Evolutionary conservation across 129 eudicot species (phyloP), one percentile per base, ranked within the genome.

Genomic region (Oenanthe sinensis): DNA sequence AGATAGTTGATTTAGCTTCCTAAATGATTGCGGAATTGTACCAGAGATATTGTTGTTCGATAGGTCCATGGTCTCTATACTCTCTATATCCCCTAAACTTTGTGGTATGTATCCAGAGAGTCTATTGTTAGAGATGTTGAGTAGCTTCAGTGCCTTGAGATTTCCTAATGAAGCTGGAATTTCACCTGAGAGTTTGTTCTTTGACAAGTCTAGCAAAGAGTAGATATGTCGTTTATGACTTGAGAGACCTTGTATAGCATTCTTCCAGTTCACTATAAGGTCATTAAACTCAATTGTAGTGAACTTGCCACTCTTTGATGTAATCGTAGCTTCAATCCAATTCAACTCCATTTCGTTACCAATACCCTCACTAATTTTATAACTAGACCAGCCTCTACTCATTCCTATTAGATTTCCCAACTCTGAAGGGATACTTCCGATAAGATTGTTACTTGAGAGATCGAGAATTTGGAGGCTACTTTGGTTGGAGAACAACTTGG

Each of bases 181-280:
- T 20, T 83, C 79, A 3, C 86, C 86, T 2, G 86, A 81, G 13
- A 89, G 68, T 24, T 78, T 83, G 83, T 87, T 89, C 12, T 83
- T 77, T 8, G 93, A 85, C 30, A 89, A 78, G 82, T 89, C 91
- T 72, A 89, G 44, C 74, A 87, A 78, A 43, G 89, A 79, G 86
- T 90, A 86, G 73, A 90, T 82, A 19, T 74, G 82, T 5, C 83
- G 83, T 42, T 20, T 83, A n/a, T 67, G 83, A 13, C 83, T 75
- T 4, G 90, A 77, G 33, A 90, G 26, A 37, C 87, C 91, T 76
- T 75, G 96, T 42, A 78, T 79, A 3, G 87, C 79, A 43, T 49
- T 90, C 71, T 88, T 88, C 96, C 96, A 90, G 87, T 86, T 88
- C 30, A 85, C 82, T 22, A 82, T 16, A 73, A 90, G 47, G 77